A percentile compares a stretch with the other conserved stretches of the same genome.
These are phyloP conservation scores for Yueomyces sp. DNA, from an alignment of 805 yeast genomes.

Conservation along the genomic window DNA sequence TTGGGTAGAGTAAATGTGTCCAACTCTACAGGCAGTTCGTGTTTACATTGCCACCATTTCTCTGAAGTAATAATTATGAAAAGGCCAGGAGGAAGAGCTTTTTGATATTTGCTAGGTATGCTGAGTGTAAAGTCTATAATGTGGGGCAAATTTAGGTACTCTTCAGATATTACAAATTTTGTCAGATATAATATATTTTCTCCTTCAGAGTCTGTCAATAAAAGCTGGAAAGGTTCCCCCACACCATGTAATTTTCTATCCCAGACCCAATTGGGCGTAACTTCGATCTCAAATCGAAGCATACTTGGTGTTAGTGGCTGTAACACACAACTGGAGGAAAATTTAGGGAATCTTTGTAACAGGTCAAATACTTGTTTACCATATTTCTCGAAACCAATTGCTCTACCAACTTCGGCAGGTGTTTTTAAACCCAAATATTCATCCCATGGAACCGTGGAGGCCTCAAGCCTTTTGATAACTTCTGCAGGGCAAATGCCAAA, in stretches of 20 bases:
- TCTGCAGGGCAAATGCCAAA: constrained; percentile 59
- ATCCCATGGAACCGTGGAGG: constrained; percentile 68
- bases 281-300: constrained; percentile 49
- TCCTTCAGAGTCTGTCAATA: constrained; percentile 79
- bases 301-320: constrained; percentile 71
- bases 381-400: constrained; percentile 54
- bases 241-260: constrained; percentile 47
- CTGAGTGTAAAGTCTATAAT: constrained; percentile 50
- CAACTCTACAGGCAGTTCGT: constrained; percentile 41
- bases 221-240: constrained; percentile 50
- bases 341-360: constrained; percentile 59
- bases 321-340: constrained; percentile 42
- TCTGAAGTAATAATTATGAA: constrained; percentile 66
- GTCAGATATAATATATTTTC: constrained; percentile 55
- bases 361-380: constrained; percentile 49
- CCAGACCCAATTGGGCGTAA: constrained; percentile 73
- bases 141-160: constrained; percentile 40
- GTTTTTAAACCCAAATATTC: constrained; percentile 53
- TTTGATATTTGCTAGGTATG: constrained; percentile 11
- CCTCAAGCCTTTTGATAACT: constrained; percentile 61
- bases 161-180: constrained; percentile 35
- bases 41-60: constrained; percentile 70
- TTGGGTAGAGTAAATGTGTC: constrained; percentile 15
- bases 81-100: constrained; percentile 49
- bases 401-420: constrained; percentile 71